A percentile compares a stretch with the other conserved stretches of the same genome.
Evolutionary conservation across 2,329 filamentous ascomycete species (phyloP).

Genomic region (Fusarium dimerum): DNA sequence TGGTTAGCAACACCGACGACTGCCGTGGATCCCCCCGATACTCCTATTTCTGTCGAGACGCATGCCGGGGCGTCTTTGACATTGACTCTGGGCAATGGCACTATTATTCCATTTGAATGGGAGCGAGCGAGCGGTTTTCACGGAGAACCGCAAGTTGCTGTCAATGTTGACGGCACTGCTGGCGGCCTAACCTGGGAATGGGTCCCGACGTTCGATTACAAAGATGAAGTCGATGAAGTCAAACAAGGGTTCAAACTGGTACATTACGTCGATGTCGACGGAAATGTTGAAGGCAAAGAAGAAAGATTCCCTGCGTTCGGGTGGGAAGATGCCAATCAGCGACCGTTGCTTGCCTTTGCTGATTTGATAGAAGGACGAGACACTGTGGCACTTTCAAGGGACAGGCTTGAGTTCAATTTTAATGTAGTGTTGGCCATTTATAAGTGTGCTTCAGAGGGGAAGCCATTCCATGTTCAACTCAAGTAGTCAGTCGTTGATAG

Average conservation of each 20-base stretch:
- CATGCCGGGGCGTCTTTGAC: slow-evolving; percentile 8
- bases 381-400: slow-evolving; percentile 10
- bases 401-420: slow-evolving; percentile 12
- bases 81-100: slow-evolving; percentile 8
- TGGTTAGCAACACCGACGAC: slow-evolving; percentile 12
- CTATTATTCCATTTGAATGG: slow-evolving; percentile 8
- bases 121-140: slow-evolving; percentile 13
- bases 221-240: slow-evolving; percentile 4
- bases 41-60: slow-evolving; percentile 8
- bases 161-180: slow-evolving; percentile 10
- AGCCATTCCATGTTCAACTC: slow-evolving; percentile 6
- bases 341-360: slow-evolving; percentile 11
- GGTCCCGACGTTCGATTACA: slow-evolving; percentile 16
- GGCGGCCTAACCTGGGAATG: slow-evolving; percentile 13
- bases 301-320: slow-evolving; percentile 12
- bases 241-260: slow-evolving; percentile 10
- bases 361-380: slow-evolving; percentile 11
- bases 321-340: slow-evolving; percentile 14
- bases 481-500: slow-evolving; percentile 1
- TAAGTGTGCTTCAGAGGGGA: slow-evolving; percentile 8
- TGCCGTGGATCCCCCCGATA: slow-evolving; percentile 2
- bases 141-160: slow-evolving; percentile 7
- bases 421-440: slow-evolving; percentile 11
- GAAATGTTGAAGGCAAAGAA: slow-evolving; percentile 6
- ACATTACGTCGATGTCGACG: slow-evolving; percentile 9